A percentile compares a stretch with the other conserved stretches of the same genome.
phyloP scores from a whole-genome alignment of 2,329 filamentous ascomycete species.

The Fusarium abutilonis region DNA sequence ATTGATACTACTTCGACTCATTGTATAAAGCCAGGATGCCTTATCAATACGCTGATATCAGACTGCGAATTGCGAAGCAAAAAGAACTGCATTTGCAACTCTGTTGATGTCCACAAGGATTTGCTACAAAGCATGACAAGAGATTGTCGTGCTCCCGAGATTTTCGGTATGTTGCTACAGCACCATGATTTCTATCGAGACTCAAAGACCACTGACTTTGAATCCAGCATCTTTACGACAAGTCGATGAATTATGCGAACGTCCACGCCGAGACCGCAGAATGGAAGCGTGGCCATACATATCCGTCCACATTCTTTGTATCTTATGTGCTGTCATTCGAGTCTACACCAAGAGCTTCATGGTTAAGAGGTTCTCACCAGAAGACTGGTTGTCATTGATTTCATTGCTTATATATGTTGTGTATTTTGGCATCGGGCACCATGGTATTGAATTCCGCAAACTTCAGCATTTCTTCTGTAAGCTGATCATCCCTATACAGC shows the following conservation, averaged over 20 bases:
- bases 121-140: not conserved
- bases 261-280: slow-evolving; percentile 13
- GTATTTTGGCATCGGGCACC: slow-evolving; percentile 15
- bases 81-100: not conserved
- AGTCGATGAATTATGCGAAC: slow-evolving; percentile 7
- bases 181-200: not conserved
- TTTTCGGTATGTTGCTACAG: not conserved
- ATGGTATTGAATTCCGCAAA: not conserved
- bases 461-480: rapidly evolving
- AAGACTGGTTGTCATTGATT: slow-evolving; percentile 8
- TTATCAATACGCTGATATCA: not conserved
- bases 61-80: not conserved
- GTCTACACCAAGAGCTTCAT: slow-evolving; percentile 18
- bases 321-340: slow-evolving; percentile 7
- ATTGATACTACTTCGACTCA: not conserved
- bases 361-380: slow-evolving; percentile 5
- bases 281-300: slow-evolving; percentile 16
- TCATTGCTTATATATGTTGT: slow-evolving; percentile 9
- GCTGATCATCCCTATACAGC: not conserved
- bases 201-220: not conserved
- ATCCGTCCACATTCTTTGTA: slow-evolving; percentile 12
- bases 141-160: not conserved
- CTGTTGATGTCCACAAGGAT: not conserved
- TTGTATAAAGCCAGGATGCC: not conserved
- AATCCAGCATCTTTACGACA: not conserved